A percentile compares a stretch with the other conserved stretches of the same genome.
Evolutionary conservation across 2,329 filamentous ascomycete genomes (phyloP).

Genomic region (Exophiala lecanii-corni): DNA sequence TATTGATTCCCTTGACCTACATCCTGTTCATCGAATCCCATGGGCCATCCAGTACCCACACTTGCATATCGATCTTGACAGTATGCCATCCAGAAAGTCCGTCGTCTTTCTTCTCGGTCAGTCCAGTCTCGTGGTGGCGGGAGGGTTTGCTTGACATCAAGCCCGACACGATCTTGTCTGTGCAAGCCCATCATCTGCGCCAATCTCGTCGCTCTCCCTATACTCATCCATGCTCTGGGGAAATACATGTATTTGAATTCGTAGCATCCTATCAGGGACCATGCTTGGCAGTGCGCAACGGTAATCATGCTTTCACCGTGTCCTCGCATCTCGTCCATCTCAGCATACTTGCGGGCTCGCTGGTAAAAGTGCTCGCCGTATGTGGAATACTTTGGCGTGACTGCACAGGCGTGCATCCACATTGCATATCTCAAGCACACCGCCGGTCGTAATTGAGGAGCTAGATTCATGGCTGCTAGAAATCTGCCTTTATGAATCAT

Average conservation of each 20-base stretch:
- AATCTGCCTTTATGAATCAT: constrained; percentile 89
- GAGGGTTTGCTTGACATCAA: constrained; percentile 91
- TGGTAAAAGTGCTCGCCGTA: constrained; percentile 87
- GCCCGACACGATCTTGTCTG: constrained; percentile 71
- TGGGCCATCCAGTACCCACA: constrained; percentile 95
- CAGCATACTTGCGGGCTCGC: constrained; percentile 81
- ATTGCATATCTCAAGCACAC: constrained; percentile 89
- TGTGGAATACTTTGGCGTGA: constrained; percentile 73
- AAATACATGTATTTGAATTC: constrained; percentile 99
- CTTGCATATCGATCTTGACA: constrained; percentile 88
- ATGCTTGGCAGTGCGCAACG: constrained; percentile 79
- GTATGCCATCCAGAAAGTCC: constrained; percentile 95
- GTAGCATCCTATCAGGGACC: constrained; percentile 72
- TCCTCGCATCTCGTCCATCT: constrained; percentile 84
- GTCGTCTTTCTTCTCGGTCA: constrained; percentile 81
- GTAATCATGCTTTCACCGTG: constrained; percentile 87
- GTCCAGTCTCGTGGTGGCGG: constrained; percentile 87
- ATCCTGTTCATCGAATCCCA: constrained; percentile 87
- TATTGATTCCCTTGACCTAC: no score
- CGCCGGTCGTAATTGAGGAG: constrained; percentile 79
- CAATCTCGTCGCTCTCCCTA: constrained; percentile 73
- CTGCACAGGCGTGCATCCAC: constrained; percentile 87
- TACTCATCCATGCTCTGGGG: constrained; percentile 89
- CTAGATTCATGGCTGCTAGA: constrained; percentile 80
- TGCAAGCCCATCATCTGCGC: constrained; percentile 91